These are phyloP conservation scores for Lagenidium giganteum DNA, from an alignment of 352 stramenopile genomes.

Conservation along the genomic window DNA sequence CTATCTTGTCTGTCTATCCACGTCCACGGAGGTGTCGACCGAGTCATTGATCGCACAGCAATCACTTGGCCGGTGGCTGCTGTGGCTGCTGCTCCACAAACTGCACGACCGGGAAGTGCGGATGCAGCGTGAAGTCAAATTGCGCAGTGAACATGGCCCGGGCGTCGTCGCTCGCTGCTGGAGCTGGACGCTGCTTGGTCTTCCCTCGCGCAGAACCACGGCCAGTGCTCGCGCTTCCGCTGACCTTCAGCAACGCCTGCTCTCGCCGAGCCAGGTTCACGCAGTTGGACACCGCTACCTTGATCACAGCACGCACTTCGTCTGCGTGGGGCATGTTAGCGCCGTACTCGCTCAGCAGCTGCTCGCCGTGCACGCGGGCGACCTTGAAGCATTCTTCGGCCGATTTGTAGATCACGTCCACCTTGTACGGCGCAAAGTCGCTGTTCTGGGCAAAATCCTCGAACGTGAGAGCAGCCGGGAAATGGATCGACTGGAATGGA, in stretches of 20 bases:
- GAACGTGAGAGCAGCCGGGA: conserved; percentile 57
- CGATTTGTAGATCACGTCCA: conserved; percentile 80
- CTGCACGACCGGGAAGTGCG: conserved; percentile 60
- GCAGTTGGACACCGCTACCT: conserved; percentile 61
- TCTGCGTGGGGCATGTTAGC: conserved; percentile 13
- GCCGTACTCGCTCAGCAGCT: conserved; percentile 34
- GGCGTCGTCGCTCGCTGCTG: conserved; percentile 1
- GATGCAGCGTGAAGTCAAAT: conserved; percentile 63
- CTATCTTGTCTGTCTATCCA: too few relatives aligned
- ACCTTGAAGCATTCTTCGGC: conserved; percentile 82
- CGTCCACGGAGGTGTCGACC: too few relatives aligned
- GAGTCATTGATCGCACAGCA: too few relatives aligned
- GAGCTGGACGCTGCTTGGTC: neutral
- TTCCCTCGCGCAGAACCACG: neutral
- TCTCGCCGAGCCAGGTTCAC: conserved; percentile 49
- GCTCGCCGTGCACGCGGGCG: conserved; percentile 44
- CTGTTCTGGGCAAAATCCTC: conserved; percentile 75
- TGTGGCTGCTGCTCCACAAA: conserved; percentile 28
- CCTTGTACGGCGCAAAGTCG: conserved; percentile 69
- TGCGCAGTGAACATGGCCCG: too few relatives aligned
- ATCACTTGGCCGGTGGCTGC: too few relatives aligned
- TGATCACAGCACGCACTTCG: conserved; percentile 53
- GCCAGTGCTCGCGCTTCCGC: conserved; percentile 13
- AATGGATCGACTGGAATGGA: conserved; percentile 69
- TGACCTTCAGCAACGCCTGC: conserved; percentile 15